Base-by-base conservation (phyloP, 2,329 filamentous ascomycete genomes). In the Verticillium albo-atrum region DNA sequence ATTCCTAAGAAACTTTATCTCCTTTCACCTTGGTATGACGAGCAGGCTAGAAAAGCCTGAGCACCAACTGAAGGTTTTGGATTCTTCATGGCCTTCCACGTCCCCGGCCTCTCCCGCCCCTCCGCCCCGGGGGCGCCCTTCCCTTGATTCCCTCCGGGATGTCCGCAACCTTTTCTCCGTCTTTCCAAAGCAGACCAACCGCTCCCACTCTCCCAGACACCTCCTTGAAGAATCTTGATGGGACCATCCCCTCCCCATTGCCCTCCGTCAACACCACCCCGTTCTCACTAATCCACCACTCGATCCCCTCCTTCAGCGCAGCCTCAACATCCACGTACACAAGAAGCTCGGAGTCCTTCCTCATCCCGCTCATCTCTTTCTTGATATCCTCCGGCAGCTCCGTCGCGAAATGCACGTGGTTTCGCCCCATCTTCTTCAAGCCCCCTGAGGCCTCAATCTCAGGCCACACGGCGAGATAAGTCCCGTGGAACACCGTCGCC, bases 331-430 rank as follows among this genome's bases (percentile, higher is more conserved):
- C 87, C 59, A 96, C 77, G 74, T 91, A 91, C 28, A 97, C 82
- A 63, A 97, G 69, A 47, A 96, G 75, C 74, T 95, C 89, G 6
- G 90, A 89, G 70, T 86, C 91, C 64, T 68, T 79, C 25, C 94
- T 81, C 90, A 96, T 96, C 1, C 92, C 92, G 42, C 88, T 92
- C 26, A 94, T 83, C 2, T 93, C 89, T 3, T 69, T 67, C 12
- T 37, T 61, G 14, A 64, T 73, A 14, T 74, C 75, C 55, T 75
- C 78, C 0, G 90, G 87, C 14, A 93, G 77, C 0, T 91, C 92
- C 6, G 86, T 85, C 2, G 91, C 90, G 71, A 95, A 97, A 75
- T 99, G 95, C 28, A 98, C 89, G 69, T 98, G 94, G 63, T 90
- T 96, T 58, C 95, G 77, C 0, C 79, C 81, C 95, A 98, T 98